phyloP scores from a whole-genome alignment of 495 filamentous ascomycete genomes.

The Sordaria brevicollis region DNA sequence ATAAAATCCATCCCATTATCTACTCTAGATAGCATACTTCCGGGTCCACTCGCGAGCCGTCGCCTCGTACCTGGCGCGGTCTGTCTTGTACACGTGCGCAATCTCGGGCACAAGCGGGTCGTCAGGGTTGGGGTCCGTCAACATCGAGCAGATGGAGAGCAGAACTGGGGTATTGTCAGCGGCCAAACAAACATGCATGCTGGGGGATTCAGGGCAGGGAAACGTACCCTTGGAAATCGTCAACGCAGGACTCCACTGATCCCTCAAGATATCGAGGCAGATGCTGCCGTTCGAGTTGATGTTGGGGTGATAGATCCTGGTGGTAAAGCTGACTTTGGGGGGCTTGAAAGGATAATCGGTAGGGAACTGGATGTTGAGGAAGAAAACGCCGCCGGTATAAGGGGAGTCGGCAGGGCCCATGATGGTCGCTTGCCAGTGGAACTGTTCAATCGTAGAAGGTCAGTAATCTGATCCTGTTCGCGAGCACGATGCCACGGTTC shows the following conservation, averaged over 20 bases:
- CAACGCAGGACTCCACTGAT: constrained; percentile 97
- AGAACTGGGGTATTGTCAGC: constrained; percentile 49
- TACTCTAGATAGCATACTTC: constrained; percentile 80
- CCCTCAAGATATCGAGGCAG: constrained; percentile 93
- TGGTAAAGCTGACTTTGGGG: constrained; percentile 99
- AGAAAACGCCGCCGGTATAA: constrained; percentile 96
- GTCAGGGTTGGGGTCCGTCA: constrained; percentile 98
- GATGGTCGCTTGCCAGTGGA: constrained; percentile 99
- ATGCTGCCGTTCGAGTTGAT: constrained; percentile 99
- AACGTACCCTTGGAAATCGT: constrained; percentile 92
- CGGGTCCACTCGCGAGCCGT: constrained; percentile 97
- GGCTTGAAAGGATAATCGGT: constrained; percentile 99
- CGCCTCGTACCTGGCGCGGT: constrained; percentile 86
- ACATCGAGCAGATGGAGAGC: constrained; percentile 98
- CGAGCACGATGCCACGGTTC: neutral
- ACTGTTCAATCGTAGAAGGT: constrained; percentile 46
- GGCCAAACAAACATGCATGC: neutral
- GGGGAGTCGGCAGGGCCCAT: constrained; percentile 98
- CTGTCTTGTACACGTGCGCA: constrained; percentile 99
- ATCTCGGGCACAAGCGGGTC: constrained; percentile 98
- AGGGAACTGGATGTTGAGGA: constrained; percentile 95
- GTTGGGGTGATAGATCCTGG: constrained; percentile 98
- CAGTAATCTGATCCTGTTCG: constrained; percentile 13
- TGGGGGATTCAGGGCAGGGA: neutral
- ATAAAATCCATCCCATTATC: constrained; percentile 1